Conservation (phyloP, 2,329 filamentous ascomycete genomes). For the Gyromitra esculenta region DNA sequence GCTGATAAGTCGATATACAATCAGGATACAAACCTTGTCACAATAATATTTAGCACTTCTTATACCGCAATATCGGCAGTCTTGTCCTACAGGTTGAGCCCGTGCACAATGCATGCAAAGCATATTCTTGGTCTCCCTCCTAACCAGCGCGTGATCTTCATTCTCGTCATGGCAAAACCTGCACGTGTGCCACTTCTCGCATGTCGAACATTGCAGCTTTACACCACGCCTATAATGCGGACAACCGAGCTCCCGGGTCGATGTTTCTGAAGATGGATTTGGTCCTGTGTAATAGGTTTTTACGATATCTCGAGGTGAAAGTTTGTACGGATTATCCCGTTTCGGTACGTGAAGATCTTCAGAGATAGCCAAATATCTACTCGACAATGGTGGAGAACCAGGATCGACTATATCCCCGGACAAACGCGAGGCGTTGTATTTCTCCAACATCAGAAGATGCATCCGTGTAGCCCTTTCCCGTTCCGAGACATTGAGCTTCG, state of each 20-base stretch:
- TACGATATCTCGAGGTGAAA: slow-evolving; percentile 62
- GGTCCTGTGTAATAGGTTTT: slow-evolving; percentile 62
- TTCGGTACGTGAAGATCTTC: slow-evolving; percentile 55
- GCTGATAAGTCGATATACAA: not conserved
- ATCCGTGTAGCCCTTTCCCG: slow-evolving; percentile 76
- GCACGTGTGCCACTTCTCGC: slow-evolving; percentile 92
- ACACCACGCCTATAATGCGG: slow-evolving; percentile 95
- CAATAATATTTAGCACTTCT: slow-evolving; percentile 91
- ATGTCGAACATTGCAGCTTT: slow-evolving; percentile 91
- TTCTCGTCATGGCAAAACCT: slow-evolving; percentile 89
- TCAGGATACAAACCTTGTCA: slow-evolving; percentile 65
- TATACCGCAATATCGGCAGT: slow-evolving; percentile 79
- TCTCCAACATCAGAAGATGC: slow-evolving; percentile 75
- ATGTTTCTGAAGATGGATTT: slow-evolving; percentile 58
- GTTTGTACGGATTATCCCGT: slow-evolving; percentile 60
- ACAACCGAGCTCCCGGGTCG: slow-evolving; percentile 73
- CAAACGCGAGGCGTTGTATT: slow-evolving; percentile 64
- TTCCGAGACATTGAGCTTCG: slow-evolving; percentile 68
- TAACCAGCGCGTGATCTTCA: slow-evolving; percentile 80
- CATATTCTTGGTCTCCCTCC: slow-evolving; percentile 91
- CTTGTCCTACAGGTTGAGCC: slow-evolving; percentile 81
- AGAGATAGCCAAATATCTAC: slow-evolving; percentile 58
- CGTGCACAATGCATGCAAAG: slow-evolving; percentile 94
- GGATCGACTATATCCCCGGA: slow-evolving; percentile 58
- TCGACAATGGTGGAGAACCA: slow-evolving; percentile 55